phyloP scores from a whole-genome alignment of 495 filamentous ascomycete species.

The Evernia prunastri region DNA sequence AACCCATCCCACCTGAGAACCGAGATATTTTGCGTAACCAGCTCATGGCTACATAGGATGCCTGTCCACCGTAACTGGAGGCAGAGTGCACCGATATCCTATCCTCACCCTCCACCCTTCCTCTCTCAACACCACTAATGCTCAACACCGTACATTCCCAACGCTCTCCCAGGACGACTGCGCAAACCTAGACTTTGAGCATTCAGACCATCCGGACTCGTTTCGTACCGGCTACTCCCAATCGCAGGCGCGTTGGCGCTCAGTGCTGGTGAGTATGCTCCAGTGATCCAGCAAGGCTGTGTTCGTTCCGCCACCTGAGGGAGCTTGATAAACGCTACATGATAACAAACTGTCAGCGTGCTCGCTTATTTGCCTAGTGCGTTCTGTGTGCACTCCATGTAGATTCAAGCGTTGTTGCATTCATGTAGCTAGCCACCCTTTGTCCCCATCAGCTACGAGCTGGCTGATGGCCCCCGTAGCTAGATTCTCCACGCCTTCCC shows the following conservation, averaged over 20 bases:
- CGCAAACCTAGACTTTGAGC: constrained; percentile 48
- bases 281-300: constrained; percentile 54
- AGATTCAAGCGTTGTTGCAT: too few species aligned
- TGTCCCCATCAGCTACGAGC: too few species aligned
- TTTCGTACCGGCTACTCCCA: constrained; percentile 48
- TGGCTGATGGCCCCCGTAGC: too few species aligned
- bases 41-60: constrained; percentile 43
- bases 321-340: not conserved
- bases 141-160: constrained; percentile 33
- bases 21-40: constrained; percentile 39
- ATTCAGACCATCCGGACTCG: constrained; percentile 38
- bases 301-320: not conserved
- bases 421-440: too few species aligned
- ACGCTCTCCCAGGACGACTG: constrained; percentile 45
- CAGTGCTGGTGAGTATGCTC: constrained; percentile 59
- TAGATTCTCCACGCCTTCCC: too few species aligned
- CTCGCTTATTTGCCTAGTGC: too few species aligned
- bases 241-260: constrained; percentile 52
- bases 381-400: too few species aligned
- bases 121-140: not conserved
- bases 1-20: constrained; percentile 42
- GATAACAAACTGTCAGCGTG: too few species aligned
- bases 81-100: not conserved
- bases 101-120: not conserved
- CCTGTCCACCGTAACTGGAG: constrained; percentile 46